A percentile compares a stretch with the other conserved stretches of the same genome.
Conservation (phyloP, 1,139 yeast species). For the Candida glucosophila region DNA sequence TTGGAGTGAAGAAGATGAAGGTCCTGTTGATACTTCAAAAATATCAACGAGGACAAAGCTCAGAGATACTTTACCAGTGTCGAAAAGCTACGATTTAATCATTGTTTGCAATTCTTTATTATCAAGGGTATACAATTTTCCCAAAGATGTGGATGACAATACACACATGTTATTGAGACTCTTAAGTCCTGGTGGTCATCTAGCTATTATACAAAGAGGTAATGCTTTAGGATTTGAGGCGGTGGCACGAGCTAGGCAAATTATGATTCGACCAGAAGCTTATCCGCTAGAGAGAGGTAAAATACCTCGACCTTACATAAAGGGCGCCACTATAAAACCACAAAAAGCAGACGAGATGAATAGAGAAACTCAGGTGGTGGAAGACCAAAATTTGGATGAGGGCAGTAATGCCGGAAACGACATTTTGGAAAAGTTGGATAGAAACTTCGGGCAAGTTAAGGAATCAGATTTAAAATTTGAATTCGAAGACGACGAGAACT, state of each 20-base stretch:
- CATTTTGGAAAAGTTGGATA: slow-evolving; percentile 13
- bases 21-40: slow-evolving; percentile 51
- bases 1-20: slow-evolving; percentile 17
- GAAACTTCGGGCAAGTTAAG: slow-evolving; percentile 31
- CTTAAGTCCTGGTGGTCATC: slow-evolving; percentile 68
- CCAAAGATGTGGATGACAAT: slow-evolving; percentile 64
- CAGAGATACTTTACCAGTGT: slow-evolving; percentile 39
- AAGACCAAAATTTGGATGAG: slow-evolving; percentile 24
- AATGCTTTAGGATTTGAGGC: slow-evolving; percentile 84
- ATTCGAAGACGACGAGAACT: slow-evolving; percentile 33
- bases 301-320: slow-evolving; percentile 63
- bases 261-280: slow-evolving; percentile 77
- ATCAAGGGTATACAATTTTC: slow-evolving; percentile 51
- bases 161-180: slow-evolving; percentile 53
- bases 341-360: slow-evolving; percentile 17
- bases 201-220: slow-evolving; percentile 80
- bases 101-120: slow-evolving; percentile 76
- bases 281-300: slow-evolving; percentile 48
- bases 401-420: slow-evolving; percentile 19
- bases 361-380: slow-evolving; percentile 28
- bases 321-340: slow-evolving; percentile 40
- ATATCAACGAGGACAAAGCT: slow-evolving; percentile 47
- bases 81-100: slow-evolving; percentile 65
- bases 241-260: slow-evolving; percentile 83
- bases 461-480: slow-evolving; percentile 43